A percentile compares a stretch with the other conserved stretches of the same genome.
Conservation (phyloP, 257 asterid genomes). For the Solanum bulbocastanum region DNA sequence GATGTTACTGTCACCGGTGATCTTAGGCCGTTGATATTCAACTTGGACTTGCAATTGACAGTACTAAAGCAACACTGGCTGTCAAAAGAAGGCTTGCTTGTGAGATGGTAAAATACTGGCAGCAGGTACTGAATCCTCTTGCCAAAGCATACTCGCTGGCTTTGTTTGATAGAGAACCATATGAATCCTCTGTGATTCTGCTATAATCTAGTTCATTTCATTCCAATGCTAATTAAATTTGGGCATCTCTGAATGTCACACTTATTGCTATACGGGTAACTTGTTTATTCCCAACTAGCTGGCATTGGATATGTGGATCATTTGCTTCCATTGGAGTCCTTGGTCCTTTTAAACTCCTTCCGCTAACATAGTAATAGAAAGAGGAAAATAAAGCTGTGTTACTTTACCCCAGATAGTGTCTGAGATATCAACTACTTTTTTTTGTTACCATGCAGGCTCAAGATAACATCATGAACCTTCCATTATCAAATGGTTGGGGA, state of each 20-base stretch:
- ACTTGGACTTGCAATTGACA: slow-evolving; percentile 96
- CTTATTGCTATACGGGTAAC: not conserved
- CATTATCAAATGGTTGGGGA: slow-evolving; percentile 92
- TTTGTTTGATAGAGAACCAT: not conserved
- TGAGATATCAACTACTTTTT: not conserved
- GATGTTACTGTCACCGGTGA: not conserved
- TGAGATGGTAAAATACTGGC: slow-evolving; percentile 99
- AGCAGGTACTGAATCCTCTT: slow-evolving; percentile 52
- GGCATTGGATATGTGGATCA: not conserved
- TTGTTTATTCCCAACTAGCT: not conserved
- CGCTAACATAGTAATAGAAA: not conserved
- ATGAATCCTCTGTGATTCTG: not conserved
- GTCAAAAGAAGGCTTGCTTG: slow-evolving; percentile 97
- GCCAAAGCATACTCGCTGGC: not conserved
- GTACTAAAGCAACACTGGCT: slow-evolving; percentile 95
- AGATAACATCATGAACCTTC: slow-evolving; percentile 88
- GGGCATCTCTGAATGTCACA: not conserved
- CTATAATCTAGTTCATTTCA: not conserved
- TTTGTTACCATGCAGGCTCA: slow-evolving; percentile 50
- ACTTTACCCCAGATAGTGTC: not conserved
- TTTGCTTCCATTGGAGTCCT: not conserved
- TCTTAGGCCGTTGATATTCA: slow-evolving; percentile 95
- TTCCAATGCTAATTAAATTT: not conserved
- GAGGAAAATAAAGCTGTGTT: not conserved
- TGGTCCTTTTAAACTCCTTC: not conserved